These are phyloP conservation scores for Pharnaceum exiguum DNA, from an alignment of 148 eudicot genomes.

Conservation along the genomic window DNA sequence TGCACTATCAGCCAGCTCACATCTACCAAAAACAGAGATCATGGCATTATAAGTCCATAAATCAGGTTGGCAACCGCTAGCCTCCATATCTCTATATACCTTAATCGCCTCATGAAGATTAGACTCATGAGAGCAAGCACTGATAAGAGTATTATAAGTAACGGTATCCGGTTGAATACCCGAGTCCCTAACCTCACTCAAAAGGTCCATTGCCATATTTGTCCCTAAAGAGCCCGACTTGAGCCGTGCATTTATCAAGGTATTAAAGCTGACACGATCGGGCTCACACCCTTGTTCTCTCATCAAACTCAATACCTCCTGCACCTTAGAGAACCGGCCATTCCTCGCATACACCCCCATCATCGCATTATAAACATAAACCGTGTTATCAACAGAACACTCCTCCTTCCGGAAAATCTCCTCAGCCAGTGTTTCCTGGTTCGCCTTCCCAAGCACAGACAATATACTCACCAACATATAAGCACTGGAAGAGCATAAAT, in stretches of 20 bases:
- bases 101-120: constrained; percentile 82
- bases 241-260: constrained; percentile 87
- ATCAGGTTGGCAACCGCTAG: constrained; percentile 80
- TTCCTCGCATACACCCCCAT: constrained; percentile 96
- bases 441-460: constrained; percentile 88
- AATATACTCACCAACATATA: constrained; percentile 83
- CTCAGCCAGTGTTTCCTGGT: constrained; percentile 73
- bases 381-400: constrained; percentile 56
- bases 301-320: constrained; percentile 79
- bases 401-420: constrained; percentile 75
- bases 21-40: constrained; percentile 91
- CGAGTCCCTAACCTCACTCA: constrained; percentile 69
- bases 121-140: constrained; percentile 91
- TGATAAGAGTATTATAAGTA: constrained; percentile 94
- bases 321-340: constrained; percentile 70
- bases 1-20: constrained; percentile 70
- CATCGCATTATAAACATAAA: constrained; percentile 96
- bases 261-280: constrained; percentile 89
- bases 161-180: constrained; percentile 88
- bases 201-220: constrained; percentile 61
- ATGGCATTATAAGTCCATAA: constrained; percentile 98
- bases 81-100: constrained; percentile 81
- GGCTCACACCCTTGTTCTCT: constrained; percentile 76
- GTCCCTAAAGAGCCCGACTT: constrained; percentile 59
- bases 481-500: constrained; percentile 81